These are phyloP conservation scores for Saxophila tyrrhenica DNA, from an alignment of 495 filamentous ascomycete genomes.

Conservation along the genomic window DNA sequence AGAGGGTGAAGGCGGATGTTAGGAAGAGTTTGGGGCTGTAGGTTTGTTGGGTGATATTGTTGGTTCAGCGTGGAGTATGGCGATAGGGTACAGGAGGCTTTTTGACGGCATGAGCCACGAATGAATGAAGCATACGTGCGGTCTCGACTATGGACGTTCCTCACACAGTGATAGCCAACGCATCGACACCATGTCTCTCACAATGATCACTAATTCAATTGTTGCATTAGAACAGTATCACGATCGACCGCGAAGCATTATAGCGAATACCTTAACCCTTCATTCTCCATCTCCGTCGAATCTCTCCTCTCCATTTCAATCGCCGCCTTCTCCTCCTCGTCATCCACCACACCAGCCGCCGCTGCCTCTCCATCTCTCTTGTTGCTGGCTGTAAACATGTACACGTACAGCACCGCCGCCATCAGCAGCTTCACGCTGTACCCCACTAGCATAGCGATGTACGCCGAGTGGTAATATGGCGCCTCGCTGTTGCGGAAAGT, in stretches of 20 bases:
- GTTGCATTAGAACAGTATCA: too few relatives aligned
- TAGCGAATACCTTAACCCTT: conserved; percentile 39
- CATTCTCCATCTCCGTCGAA: conserved; percentile 46
- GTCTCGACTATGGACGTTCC: too few relatives aligned
- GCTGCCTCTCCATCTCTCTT: conserved; percentile 38
- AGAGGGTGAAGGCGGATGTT: conserved; percentile 70
- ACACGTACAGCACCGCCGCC: conserved; percentile 38
- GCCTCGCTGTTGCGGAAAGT: conserved; percentile 41
- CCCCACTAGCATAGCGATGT: conserved; percentile 45
- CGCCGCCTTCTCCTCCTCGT: conserved; percentile 36
- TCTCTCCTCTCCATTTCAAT: conserved; percentile 47
- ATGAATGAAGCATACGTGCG: too few relatives aligned
- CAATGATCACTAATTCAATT: too few relatives aligned
- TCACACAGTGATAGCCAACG: too few relatives aligned
- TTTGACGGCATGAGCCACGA: too few relatives aligned
- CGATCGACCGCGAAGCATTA: too few relatives aligned
- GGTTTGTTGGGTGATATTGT: conserved; percentile 5
- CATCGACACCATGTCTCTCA: too few relatives aligned
- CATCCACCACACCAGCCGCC: conserved; percentile 18
- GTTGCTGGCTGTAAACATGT: conserved; percentile 45
- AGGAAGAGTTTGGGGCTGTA: conserved; percentile 48
- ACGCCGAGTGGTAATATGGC: conserved; percentile 43
- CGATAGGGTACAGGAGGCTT: background rate
- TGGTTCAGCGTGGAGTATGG: conserved; percentile 8
- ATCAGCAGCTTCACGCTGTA: conserved; percentile 40